phyloP scores from a whole-genome alignment of 2,329 filamentous ascomycete genomes.

The Penicillium sp. region DNA sequence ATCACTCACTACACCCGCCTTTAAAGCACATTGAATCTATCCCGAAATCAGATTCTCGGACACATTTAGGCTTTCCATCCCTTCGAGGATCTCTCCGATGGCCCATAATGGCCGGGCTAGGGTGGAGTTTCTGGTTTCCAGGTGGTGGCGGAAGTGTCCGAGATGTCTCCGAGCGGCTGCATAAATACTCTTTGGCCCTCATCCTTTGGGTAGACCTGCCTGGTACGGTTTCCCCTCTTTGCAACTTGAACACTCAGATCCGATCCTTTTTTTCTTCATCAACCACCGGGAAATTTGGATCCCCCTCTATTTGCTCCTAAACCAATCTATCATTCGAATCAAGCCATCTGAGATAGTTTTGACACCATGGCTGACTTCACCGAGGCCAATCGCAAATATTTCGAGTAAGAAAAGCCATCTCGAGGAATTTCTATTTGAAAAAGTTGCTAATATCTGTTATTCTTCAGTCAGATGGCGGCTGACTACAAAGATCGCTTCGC shows the following conservation, averaged over 20 bases:
- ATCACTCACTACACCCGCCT: no score
- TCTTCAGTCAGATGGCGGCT: slow-evolving; percentile 55
- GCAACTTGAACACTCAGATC: not conserved
- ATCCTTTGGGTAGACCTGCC: not conserved
- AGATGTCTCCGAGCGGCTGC: slow-evolving; percentile 35
- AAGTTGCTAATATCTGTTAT: not conserved
- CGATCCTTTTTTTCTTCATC: no score
- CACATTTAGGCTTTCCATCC: not conserved
- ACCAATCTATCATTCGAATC: no score
- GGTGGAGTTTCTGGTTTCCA: not conserved
- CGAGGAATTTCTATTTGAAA: not conserved
- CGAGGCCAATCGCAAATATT: slow-evolving; percentile 44
- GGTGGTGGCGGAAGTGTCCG: slow-evolving; percentile 31
- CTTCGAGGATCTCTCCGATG: slow-evolving; percentile 3
- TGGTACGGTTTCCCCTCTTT: slow-evolving; percentile 1
- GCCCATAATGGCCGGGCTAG: not conserved
- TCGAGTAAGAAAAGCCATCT: slow-evolving; percentile 40
- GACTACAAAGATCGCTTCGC: slow-evolving; percentile 63
- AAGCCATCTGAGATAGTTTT: no score
- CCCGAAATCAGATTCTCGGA: not conserved
- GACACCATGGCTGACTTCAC: slow-evolving; percentile 38
- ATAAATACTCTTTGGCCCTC: slow-evolving; percentile 9
- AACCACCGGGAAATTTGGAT: no score
- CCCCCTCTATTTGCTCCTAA: no score
- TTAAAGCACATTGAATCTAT: no score